A percentile compares a stretch with the other conserved stretches of the same genome.
Conservation (phyloP, 2,329 filamentous ascomycete species). For the Diaporthe eres region DNA sequence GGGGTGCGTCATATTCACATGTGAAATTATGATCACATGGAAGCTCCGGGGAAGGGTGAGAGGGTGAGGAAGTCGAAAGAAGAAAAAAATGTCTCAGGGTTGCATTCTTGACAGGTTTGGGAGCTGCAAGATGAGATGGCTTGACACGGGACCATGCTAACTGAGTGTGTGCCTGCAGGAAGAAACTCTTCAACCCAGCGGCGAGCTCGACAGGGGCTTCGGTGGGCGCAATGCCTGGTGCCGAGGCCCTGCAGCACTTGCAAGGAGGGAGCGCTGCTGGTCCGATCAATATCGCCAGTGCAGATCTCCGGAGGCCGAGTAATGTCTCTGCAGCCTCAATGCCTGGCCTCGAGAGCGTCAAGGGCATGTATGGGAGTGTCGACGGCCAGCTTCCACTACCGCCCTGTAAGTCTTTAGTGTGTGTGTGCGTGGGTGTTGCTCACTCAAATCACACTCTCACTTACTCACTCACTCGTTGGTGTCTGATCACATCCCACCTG, state of each 20-base stretch:
- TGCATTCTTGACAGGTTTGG: conserved; percentile 23
- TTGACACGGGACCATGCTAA: conserved; percentile 28
- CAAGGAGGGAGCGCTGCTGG: conserved; percentile 52
- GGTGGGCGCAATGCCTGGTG: conserved; percentile 50
- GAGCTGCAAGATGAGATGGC: conserved; percentile 21
- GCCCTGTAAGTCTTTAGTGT: conserved; percentile 59
- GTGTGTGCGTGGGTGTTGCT: conserved; percentile 18
- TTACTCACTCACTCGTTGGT: not conserved
- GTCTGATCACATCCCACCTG: not conserved
- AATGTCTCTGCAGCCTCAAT: conserved; percentile 46
- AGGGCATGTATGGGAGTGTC: conserved; percentile 41
- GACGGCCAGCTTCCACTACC: conserved; percentile 63
- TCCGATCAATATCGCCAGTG: conserved; percentile 54
- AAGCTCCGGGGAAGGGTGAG: not conserved
- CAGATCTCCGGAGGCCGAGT: conserved; percentile 57
- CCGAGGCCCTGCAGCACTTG: conserved; percentile 60
- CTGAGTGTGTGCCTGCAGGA: conserved; percentile 51
- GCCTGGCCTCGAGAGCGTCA: conserved; percentile 44
- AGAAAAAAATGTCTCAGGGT: conserved; percentile 25
- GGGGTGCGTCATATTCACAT: conserved; percentile 39
- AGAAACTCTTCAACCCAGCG: conserved; percentile 58
- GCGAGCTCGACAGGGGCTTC: conserved; percentile 47
- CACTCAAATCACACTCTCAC: not conserved
- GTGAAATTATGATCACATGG: conserved; percentile 44
- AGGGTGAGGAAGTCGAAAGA: not conserved